A percentile compares a stretch with the other conserved stretches of the same genome.
Conservation (phyloP, 192 early-diverging fungal genomes). For the Coemansia aciculifera region DNA sequence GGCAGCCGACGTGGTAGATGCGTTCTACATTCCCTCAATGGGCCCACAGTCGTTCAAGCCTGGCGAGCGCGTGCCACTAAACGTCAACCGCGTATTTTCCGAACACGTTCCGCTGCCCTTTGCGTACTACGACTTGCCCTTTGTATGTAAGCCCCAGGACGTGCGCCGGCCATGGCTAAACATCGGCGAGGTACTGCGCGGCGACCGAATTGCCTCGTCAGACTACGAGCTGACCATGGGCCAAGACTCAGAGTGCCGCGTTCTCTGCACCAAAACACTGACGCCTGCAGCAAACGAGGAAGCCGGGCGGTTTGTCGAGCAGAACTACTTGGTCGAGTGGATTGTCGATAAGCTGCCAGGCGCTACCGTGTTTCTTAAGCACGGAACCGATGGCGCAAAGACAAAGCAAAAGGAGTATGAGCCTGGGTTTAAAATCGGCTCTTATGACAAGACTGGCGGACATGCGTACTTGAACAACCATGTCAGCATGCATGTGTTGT, state of each 20-base stretch:
- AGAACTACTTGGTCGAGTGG: conserved; percentile 68
- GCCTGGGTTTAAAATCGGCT: conserved; percentile 63
- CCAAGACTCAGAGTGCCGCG: conserved; percentile 51
- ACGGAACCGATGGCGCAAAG: background rate
- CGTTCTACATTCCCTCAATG: conserved; percentile 53
- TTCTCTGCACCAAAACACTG: conserved; percentile 60
- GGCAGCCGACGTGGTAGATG: conserved; percentile 7
- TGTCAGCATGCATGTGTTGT: conserved; percentile 62
- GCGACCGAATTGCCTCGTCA: conserved; percentile 67
- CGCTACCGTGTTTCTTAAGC: conserved; percentile 54
- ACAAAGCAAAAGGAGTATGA: conserved; percentile 46
- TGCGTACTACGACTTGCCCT: conserved; percentile 65
- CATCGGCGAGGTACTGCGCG: conserved; percentile 70
- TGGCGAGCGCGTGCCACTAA: conserved; percentile 61
- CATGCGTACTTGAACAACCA: conserved; percentile 68
- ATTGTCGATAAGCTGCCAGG: conserved; percentile 69
- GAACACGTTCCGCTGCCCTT: conserved; percentile 65
- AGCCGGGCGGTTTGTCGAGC: conserved; percentile 56
- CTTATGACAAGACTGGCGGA: conserved; percentile 38
- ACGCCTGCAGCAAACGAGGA: conserved; percentile 42
- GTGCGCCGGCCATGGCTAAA: conserved; percentile 46
- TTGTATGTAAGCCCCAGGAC: conserved; percentile 58
- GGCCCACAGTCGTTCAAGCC: conserved; percentile 43
- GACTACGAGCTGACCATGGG: conserved; percentile 58
- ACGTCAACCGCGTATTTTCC: conserved; percentile 71